A percentile compares a stretch with the other conserved stretches of the same genome.
These are phyloP conservation scores for Dactylellina sp. DNA, from an alignment of 2,329 filamentous ascomycete genomes.

Conservation along the genomic window DNA sequence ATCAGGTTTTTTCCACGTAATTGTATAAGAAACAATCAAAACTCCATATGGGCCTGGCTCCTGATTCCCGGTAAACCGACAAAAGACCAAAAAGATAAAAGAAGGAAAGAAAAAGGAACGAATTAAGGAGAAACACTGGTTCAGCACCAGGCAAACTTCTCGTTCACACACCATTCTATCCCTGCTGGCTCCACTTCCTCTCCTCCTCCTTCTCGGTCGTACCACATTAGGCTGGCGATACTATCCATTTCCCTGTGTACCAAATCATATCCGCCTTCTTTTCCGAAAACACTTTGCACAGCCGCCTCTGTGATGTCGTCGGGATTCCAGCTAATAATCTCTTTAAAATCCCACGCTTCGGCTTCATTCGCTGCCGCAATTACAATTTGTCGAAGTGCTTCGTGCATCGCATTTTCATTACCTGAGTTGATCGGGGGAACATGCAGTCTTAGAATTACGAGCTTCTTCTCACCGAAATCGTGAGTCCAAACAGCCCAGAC, in stretches of 20 bases:
- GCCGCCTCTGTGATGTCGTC: slow-evolving; percentile 33
- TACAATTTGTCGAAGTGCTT: slow-evolving; percentile 33
- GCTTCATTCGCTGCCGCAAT: slow-evolving; percentile 45
- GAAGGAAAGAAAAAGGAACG: slow-evolving; percentile 7
- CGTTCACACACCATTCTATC: slow-evolving; percentile 51
- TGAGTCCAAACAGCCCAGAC: slow-evolving; percentile 54
- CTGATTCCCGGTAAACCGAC: neutral
- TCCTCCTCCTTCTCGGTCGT: slow-evolving; percentile 33
- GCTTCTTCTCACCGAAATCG: slow-evolving; percentile 47
- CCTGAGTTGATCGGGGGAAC: slow-evolving; percentile 24
- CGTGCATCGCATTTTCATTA: slow-evolving; percentile 22
- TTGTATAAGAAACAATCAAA: slow-evolving; percentile 8
- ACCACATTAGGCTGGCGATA: slow-evolving; percentile 57
- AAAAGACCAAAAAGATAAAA: slow-evolving; percentile 5
- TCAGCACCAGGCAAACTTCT: slow-evolving; percentile 56
- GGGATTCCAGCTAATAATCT: slow-evolving; percentile 53
- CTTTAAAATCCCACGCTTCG: slow-evolving; percentile 43
- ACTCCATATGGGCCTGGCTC: slow-evolving; percentile 10
- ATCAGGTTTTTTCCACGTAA: slow-evolving; percentile 13
- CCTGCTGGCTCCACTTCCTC: slow-evolving; percentile 46
- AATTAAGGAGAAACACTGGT: neutral
- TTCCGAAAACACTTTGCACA: slow-evolving; percentile 41
- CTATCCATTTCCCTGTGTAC: slow-evolving; percentile 55
- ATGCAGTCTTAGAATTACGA: slow-evolving; percentile 48
- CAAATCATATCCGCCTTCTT: slow-evolving; percentile 44